Conservation (phyloP, 352 stramenopile species). For the Phytophthora boehmeriae region DNA sequence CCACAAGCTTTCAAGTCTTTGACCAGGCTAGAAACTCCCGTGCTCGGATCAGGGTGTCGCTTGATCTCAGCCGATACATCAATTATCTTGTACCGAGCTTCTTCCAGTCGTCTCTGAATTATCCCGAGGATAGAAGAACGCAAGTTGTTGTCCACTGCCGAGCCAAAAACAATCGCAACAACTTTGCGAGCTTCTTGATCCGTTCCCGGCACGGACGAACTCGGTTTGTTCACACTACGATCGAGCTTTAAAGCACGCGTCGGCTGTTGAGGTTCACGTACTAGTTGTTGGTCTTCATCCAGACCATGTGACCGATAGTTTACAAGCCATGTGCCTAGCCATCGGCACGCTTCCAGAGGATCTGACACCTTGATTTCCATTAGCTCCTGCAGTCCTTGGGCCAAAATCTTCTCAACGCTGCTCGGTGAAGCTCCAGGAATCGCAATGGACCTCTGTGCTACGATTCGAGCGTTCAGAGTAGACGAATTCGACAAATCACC, state of each 20-base stretch:
- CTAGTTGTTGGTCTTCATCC: constrained; percentile 12
- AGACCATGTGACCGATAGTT: constrained; percentile 20
- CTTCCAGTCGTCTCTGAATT: constrained; percentile 16
- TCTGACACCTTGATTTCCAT: constrained; percentile 25
- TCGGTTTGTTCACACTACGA: neutral
- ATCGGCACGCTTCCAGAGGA: constrained; percentile 50
- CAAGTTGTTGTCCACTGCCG: neutral
- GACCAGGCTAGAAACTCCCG: constrained; percentile 15
- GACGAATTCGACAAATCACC: neutral
- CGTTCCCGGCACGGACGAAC: neutral
- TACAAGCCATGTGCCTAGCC: constrained; percentile 61
- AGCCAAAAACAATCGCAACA: constrained; percentile 28
- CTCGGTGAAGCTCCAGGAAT: constrained; percentile 4
- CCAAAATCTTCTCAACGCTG: constrained; percentile 43
- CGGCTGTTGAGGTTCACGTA: neutral
- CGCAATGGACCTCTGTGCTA: constrained; percentile 17
- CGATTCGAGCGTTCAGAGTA: constrained; percentile 3
- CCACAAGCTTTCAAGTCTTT: constrained; percentile 23
- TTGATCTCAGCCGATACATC: constrained; percentile 28
- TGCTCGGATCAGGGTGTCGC: constrained; percentile 1
- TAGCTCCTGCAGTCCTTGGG: constrained; percentile 45
- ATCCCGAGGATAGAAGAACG: constrained; percentile 11
- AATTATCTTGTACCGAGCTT: constrained; percentile 37
- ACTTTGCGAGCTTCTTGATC: constrained; percentile 11
- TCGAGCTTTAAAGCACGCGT: neutral